Percentiles rank a stretch among this genome's conserved stretches.
These are phyloP conservation scores for Blastobotrys americana DNA, from an alignment of 805 yeast genomes.

Conservation along the genomic window DNA sequence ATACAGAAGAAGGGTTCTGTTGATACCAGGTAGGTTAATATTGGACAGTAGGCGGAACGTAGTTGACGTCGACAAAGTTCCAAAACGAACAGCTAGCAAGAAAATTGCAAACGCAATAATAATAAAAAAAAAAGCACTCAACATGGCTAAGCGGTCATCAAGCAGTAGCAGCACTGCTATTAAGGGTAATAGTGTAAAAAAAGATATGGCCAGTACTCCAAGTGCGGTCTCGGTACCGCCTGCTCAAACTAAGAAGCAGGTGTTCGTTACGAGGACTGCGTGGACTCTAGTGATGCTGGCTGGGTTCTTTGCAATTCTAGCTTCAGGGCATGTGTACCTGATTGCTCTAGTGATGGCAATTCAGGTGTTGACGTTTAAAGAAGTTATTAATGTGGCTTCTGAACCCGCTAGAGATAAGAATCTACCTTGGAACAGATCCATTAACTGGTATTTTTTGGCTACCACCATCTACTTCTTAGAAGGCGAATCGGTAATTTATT, in stretches of 20 bases:
- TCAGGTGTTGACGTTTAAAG: conserved; percentile 82
- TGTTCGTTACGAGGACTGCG: conserved; percentile 76
- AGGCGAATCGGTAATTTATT: conserved; percentile 71
- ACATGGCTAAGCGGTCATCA: too few species aligned
- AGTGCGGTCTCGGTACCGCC: not conserved
- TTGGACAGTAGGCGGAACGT: too few species aligned
- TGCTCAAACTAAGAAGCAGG: conserved; percentile 55
- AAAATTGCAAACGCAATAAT: too few species aligned
- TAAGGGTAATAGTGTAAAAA: too few species aligned
- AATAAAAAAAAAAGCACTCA: not conserved
- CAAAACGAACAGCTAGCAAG: not conserved
- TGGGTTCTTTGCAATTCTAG: conserved; percentile 59
- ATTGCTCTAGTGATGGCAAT: conserved; percentile 62
- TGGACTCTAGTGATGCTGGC: conserved; percentile 93
- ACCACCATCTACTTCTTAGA: conserved; percentile 87
- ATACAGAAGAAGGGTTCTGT: too few species aligned
- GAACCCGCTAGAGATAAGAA: conserved; percentile 79
- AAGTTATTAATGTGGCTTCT: conserved; percentile 78
- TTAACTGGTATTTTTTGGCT: conserved; percentile 87
- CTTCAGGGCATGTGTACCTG: conserved; percentile 80
- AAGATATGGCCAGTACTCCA: not conserved
- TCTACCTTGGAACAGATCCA: conserved; percentile 70
- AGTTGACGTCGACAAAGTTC: not conserved
- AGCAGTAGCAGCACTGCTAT: too few species aligned
- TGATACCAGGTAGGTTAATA: too few species aligned